A percentile compares a stretch with the other conserved stretches of the same genome.
These are phyloP conservation scores for Ceratobasidium sp. DNA, from an alignment of 1,284 basidiomycete species.

Conservation along the genomic window DNA sequence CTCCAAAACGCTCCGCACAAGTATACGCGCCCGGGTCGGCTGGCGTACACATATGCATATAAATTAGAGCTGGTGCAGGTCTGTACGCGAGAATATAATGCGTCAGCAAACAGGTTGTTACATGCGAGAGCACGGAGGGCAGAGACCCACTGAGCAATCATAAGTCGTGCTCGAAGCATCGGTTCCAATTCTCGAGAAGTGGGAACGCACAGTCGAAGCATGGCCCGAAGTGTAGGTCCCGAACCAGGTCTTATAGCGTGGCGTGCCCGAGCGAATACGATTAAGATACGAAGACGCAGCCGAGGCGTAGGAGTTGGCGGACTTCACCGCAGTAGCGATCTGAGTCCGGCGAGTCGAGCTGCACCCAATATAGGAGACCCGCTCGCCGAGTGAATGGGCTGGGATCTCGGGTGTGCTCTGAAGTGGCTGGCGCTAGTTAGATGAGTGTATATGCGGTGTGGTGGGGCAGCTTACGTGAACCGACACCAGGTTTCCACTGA, in stretches of 20 bases:
- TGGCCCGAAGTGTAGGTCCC: conserved; percentile 28
- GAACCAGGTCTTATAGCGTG: conserved; percentile 43
- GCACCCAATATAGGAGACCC: too few species aligned
- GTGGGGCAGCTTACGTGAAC: too few species aligned
- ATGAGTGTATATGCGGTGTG: too few species aligned
- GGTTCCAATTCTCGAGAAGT: conserved; percentile 36
- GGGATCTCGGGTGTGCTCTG: too few species aligned
- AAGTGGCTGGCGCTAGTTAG: too few species aligned
- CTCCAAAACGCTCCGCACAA: conserved; percentile 54
- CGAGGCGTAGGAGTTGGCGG: conserved; percentile 37
- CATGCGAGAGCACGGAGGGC: too few species aligned
- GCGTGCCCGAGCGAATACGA: conserved; percentile 12
- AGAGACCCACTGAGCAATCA: background rate
- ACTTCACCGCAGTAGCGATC: conserved; percentile 43
- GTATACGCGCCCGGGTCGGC: conserved; percentile 39
- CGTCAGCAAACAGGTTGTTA: too few species aligned
- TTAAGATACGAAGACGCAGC: conserved; percentile 12
- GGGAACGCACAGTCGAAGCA: conserved; percentile 23
- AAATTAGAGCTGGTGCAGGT: background rate
- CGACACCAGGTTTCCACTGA: too few species aligned
- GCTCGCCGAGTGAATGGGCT: too few species aligned
- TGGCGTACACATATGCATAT: conserved; percentile 36
- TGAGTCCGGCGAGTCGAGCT: conserved; percentile 11
- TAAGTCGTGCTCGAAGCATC: conserved; percentile 19
- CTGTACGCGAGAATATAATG: too few species aligned